These are phyloP conservation scores for Spergularia marina DNA, from an alignment of 148 eudicot genomes.

Conservation along the genomic window DNA sequence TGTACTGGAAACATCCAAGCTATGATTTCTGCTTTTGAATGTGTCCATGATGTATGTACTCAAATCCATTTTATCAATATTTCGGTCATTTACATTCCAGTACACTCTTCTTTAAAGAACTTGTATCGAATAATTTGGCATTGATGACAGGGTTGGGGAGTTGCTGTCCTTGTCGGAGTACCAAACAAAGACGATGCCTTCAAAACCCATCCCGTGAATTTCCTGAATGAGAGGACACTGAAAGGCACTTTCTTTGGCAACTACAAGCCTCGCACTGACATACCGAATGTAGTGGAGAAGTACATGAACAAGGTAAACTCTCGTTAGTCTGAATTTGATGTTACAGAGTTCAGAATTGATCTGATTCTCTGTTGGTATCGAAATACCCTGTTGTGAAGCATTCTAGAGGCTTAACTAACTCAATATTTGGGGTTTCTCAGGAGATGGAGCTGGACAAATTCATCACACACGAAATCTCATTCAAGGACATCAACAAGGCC, in stretches of 20 bases:
- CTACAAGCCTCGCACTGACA: constrained; percentile 46
- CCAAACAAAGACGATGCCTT: constrained; percentile 52
- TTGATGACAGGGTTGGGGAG: constrained; percentile 52
- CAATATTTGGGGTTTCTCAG: constrained; percentile 5
- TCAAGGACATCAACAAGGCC: constrained; percentile 60
- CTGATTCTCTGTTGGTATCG: background rate
- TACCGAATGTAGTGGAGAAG: constrained; percentile 52
- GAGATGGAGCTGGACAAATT: constrained; percentile 54
- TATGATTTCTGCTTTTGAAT: constrained; percentile 62
- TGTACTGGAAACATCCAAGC: constrained; percentile 59
- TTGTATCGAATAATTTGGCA: background rate
- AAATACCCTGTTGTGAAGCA: background rate
- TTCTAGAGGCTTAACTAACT: background rate
- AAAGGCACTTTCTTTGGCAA: constrained; percentile 58
- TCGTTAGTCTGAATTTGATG: background rate
- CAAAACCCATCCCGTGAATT: constrained; percentile 46
- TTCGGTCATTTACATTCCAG: too few species aligned
- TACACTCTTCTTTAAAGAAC: too few species aligned
- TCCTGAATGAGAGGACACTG: constrained; percentile 46
- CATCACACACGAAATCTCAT: constrained; percentile 49
- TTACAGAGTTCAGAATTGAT: background rate
- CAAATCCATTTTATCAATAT: background rate
- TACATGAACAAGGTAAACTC: constrained; percentile 59
- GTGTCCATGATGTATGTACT: constrained; percentile 52
- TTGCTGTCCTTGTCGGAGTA: constrained; percentile 56